phyloP scores from a whole-genome alignment of 2,329 filamentous ascomycete genomes.

The Alternaria brassicae region DNA sequence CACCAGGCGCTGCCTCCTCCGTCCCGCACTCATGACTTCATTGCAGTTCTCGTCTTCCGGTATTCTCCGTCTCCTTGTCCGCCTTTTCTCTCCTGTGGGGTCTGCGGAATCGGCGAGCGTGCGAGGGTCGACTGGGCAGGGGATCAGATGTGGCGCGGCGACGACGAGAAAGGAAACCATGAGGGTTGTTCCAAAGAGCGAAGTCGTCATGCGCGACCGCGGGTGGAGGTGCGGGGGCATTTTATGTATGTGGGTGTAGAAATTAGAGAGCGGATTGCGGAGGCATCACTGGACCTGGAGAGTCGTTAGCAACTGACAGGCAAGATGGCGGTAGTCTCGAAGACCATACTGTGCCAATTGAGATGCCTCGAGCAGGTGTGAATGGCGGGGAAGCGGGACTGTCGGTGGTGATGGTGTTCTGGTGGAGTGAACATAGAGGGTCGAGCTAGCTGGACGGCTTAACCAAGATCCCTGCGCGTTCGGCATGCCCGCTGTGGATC shows the following conservation, averaged over 20 bases:
- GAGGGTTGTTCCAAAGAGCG: slow-evolving; percentile 93
- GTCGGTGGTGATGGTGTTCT: slow-evolving; percentile 37
- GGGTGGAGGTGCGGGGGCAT: slow-evolving; percentile 92
- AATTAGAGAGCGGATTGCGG: slow-evolving; percentile 27
- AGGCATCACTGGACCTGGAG: slow-evolving; percentile 40
- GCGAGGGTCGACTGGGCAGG: slow-evolving; percentile 81
- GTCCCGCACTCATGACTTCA: slow-evolving; percentile 32
- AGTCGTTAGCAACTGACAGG: slow-evolving; percentile 21
- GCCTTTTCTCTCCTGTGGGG: slow-evolving; percentile 35
- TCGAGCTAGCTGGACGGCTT: slow-evolving; percentile 14
- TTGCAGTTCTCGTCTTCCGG: slow-evolving; percentile 33
- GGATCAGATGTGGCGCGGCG: slow-evolving; percentile 84
- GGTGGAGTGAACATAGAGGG: slow-evolving; percentile 24
- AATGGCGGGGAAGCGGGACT: slow-evolving; percentile 22
- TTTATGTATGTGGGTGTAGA: slow-evolving; percentile 21
- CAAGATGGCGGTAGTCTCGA: not conserved
- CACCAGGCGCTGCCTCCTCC: slow-evolving; percentile 16
- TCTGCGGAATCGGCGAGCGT: slow-evolving; percentile 73
- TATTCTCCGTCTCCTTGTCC: slow-evolving; percentile 53
- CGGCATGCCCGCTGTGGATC: slow-evolving; percentile 17
- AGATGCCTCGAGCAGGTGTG: slow-evolving; percentile 32
- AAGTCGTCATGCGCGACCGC: slow-evolving; percentile 89
- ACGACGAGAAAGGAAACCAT: slow-evolving; percentile 91
- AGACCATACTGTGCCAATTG: slow-evolving; percentile 41
- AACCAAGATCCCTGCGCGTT: slow-evolving; percentile 18